These are phyloP conservation scores for Mucor saturninus DNA, from an alignment of 371 early-diverging fungal genomes.

Conservation along the genomic window DNA sequence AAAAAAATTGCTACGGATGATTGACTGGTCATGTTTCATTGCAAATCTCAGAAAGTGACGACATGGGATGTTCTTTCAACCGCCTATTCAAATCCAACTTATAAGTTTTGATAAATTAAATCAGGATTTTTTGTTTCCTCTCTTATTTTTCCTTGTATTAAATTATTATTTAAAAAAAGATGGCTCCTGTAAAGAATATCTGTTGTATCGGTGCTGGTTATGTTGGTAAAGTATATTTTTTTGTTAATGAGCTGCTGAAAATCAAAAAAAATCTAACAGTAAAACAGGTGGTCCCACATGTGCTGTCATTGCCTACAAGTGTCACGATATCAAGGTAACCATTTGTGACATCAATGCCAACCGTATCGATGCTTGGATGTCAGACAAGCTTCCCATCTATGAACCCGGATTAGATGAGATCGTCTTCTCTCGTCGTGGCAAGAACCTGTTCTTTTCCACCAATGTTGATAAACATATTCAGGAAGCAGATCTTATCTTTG, in stretches of 20 bases:
- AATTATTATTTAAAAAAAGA: constrained; percentile 7
- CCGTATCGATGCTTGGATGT: constrained; percentile 77
- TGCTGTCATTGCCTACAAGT: constrained; percentile 88
- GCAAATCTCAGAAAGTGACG: no score
- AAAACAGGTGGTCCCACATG: constrained; percentile 88
- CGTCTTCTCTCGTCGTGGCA: constrained; percentile 74
- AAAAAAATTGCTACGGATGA: no score
- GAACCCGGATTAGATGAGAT: constrained; percentile 92
- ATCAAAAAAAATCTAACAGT: not conserved
- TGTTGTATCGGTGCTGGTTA: constrained; percentile 96
- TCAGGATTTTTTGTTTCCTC: not conserved
- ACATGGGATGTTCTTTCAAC: no score
- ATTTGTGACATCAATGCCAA: constrained; percentile 57
- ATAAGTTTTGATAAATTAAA: no score
- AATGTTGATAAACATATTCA: constrained; percentile 76
- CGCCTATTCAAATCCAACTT: no score
- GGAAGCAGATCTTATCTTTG: constrained; percentile 88
- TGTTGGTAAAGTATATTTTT: constrained; percentile 67
- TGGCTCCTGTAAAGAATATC: constrained; percentile 62
- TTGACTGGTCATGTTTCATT: no score
- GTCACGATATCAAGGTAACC: constrained; percentile 87
- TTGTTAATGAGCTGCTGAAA: no score
- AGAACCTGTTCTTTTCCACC: constrained; percentile 88
- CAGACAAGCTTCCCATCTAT: constrained; percentile 84
- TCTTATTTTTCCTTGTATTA: not conserved